Evolutionary conservation across 2,329 filamentous ascomycete genomes (phyloP), one percentile per base, ranked within the genome.

Genomic region (Colletotrichum phormii): DNA sequence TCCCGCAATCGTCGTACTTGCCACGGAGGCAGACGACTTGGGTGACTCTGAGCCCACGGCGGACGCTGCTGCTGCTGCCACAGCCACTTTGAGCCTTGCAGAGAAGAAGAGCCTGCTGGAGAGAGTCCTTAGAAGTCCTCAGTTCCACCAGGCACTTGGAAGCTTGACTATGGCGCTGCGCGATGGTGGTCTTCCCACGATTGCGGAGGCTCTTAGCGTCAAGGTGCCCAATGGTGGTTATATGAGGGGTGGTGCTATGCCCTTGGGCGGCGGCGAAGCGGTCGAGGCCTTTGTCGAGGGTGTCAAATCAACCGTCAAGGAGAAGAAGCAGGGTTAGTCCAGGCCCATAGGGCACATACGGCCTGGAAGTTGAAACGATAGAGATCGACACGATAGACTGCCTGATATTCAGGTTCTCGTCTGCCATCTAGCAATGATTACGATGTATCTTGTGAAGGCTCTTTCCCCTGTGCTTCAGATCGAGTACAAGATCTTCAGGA

Each of bases 261-360:
- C 96, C 2, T 83, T 98, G 58, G 96, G 95, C 55, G 95, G 95
- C 64, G 94, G 93, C 6, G 93, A 97, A 77, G 96, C 96, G 13
- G 92, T 99, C 1, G 93, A 97, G 84, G 94, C 94, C 4, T 99
- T 99, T 82, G 88, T 99, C 26, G 90, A 97, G 68, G 97, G 96
- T 3, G 92, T 98, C 60, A 97, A 93, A 87, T 92, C 90, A 84
- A 92, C 90, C 6, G 93, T 95, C 0, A 88, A 94, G 83, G 89
- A 93, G 71, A 83, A 87, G 78, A 77, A 82, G 76, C 79, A 70
- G 60, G 66, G 49, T 13, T 65, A 60, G 46, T 24, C 35, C 37
- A 42, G 29, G 11, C 35, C 22, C 29, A 49, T 26, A 31, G 26
- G 22, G 72, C n/a, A 18, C 22, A 42, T 12, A 58, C 15, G 73